Evolutionary conservation across 2,329 filamentous ascomycete species (phyloP), one percentile per base, ranked within the genome.

Genomic region (Pseudocercospora crystallina): DNA sequence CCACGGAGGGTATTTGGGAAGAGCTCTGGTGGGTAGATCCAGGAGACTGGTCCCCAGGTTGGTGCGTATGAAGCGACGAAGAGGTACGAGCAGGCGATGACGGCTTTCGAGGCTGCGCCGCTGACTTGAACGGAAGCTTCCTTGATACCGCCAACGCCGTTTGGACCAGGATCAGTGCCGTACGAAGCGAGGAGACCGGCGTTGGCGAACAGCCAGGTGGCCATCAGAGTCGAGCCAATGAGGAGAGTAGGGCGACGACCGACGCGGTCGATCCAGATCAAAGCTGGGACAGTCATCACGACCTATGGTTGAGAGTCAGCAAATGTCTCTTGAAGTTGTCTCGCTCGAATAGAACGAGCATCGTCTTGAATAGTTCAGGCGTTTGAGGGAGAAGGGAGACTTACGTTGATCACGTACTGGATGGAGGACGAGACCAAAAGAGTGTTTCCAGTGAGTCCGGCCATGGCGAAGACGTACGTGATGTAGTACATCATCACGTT

Each of bases 351-450:
- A n/a, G n/a, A n/a, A n/a, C n/a, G n/a, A n/a, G n/a, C n/a, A n/a
- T n/a, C n/a, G n/a, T n/a, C n/a, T n/a, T n/a, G n/a, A n/a, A n/a
- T n/a, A 26, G 3, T 7, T 26, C 20, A 26, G 20, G 7, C 4
- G 20, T 4, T 26, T 7, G 20, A 7, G 20, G 20, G 7, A 26
- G 4, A 26, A 26, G 20, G 20, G 20, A 26, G 20, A 26, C 5
- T 34, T 7, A 92, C 87, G 67, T 91, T 91, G 74, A 92, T 81
- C 60, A 90, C 78, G 67, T 87, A 89, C 65, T 88, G 83, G 56
- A 89, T 88, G 3, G 81, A 82, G 15, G 84, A 86, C 7, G 85
- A 79, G 32, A 87, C 69, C 5, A 89, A 76, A 36, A 82, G 79
- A 44, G 77, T 77, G 59, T 81, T 75, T 2, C 62, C 62, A 0